Conservation (phyloP, 2,329 filamentous ascomycete species). For the Curvularia hawaiiensis region DNA sequence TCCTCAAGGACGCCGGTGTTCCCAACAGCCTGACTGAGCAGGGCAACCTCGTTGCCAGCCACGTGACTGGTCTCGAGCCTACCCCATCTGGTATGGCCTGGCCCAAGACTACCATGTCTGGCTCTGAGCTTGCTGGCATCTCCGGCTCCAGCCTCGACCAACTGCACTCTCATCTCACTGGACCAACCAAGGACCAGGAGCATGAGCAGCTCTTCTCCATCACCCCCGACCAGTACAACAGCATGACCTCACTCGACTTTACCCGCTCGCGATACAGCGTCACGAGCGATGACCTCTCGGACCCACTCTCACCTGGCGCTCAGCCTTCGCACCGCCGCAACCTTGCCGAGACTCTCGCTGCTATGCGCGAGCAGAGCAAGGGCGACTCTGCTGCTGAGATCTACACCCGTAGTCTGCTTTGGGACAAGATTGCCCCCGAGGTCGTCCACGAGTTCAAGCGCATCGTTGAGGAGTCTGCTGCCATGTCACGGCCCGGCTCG, state of each 20-base stretch:
- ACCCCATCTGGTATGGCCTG: slow-evolving; percentile 45
- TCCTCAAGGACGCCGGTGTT: slow-evolving; percentile 80
- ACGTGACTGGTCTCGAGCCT: slow-evolving; percentile 48
- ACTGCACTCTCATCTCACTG: slow-evolving; percentile 53
- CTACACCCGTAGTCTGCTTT: slow-evolving; percentile 89
- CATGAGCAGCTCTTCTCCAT: slow-evolving; percentile 88
- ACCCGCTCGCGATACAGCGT: slow-evolving; percentile 57
- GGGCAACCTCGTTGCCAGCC: slow-evolving; percentile 58
- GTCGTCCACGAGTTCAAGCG: slow-evolving; percentile 92
- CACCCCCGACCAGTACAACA: slow-evolving; percentile 86
- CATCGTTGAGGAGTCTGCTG: slow-evolving; percentile 78
- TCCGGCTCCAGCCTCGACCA: slow-evolving; percentile 46
- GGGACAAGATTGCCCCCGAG: slow-evolving; percentile 91
- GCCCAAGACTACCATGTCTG: slow-evolving; percentile 46
- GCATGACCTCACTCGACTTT: slow-evolving; percentile 77
- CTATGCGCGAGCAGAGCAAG: slow-evolving; percentile 74
- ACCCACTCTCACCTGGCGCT: slow-evolving; percentile 45
- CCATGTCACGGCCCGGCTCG: slow-evolving; percentile 43
- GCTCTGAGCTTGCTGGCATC: slow-evolving; percentile 44
- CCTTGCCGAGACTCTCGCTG: slow-evolving; percentile 78
- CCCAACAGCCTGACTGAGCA: slow-evolving; percentile 45
- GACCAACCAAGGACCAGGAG: slow-evolving; percentile 80
- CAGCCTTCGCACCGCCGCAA: slow-evolving; percentile 68
- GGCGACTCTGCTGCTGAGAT: slow-evolving; percentile 78
- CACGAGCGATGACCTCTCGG: slow-evolving; percentile 53